phyloP scores from a whole-genome alignment of 129 eudicot species.

The Glebionis coronaria region DNA sequence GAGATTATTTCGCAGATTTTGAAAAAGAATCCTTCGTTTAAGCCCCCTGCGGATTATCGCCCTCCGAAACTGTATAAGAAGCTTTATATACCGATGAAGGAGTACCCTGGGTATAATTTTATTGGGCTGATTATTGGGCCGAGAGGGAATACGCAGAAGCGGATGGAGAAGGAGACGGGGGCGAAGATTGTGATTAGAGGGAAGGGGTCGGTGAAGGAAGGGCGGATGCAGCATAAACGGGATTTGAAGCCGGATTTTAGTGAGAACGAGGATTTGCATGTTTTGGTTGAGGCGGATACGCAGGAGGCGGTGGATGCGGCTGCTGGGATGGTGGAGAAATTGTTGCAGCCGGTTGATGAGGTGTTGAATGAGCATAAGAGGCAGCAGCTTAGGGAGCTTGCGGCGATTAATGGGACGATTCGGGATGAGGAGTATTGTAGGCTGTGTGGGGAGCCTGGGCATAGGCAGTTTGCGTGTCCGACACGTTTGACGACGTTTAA shows the following conservation, averaged over 20 bases:
- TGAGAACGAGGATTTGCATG: slow-evolving; percentile 88
- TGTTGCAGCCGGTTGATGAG: slow-evolving; percentile 87
- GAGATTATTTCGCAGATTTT: slow-evolving; percentile 71
- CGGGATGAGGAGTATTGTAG: slow-evolving; percentile 82
- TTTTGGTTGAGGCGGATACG: slow-evolving; percentile 81
- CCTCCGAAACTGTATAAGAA: slow-evolving; percentile 78
- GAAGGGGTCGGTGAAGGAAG: slow-evolving; percentile 83
- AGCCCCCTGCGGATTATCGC: slow-evolving; percentile 85
- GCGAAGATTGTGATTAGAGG: slow-evolving; percentile 89
- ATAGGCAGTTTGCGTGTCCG: slow-evolving; percentile 79
- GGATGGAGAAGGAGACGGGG: slow-evolving; percentile 87
- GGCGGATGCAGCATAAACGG: slow-evolving; percentile 71
- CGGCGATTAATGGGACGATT: slow-evolving; percentile 87
- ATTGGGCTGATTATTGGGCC: slow-evolving; percentile 88
- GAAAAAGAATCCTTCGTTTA: slow-evolving; percentile 68
- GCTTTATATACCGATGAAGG: slow-evolving; percentile 87
- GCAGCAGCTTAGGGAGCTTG: slow-evolving; percentile 88
- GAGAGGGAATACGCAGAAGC: slow-evolving; percentile 83
- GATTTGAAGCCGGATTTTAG: slow-evolving; percentile 65
- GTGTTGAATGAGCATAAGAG: slow-evolving; percentile 84
- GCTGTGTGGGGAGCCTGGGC: slow-evolving; percentile 85
- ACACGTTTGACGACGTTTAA: slow-evolving; percentile 65
- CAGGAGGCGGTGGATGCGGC: slow-evolving; percentile 88
- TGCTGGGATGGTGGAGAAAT: slow-evolving; percentile 80
- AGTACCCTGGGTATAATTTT: slow-evolving; percentile 81